These are phyloP conservation scores for Glonium stellatum DNA, from an alignment of 495 filamentous ascomycete species.

Conservation along the genomic window DNA sequence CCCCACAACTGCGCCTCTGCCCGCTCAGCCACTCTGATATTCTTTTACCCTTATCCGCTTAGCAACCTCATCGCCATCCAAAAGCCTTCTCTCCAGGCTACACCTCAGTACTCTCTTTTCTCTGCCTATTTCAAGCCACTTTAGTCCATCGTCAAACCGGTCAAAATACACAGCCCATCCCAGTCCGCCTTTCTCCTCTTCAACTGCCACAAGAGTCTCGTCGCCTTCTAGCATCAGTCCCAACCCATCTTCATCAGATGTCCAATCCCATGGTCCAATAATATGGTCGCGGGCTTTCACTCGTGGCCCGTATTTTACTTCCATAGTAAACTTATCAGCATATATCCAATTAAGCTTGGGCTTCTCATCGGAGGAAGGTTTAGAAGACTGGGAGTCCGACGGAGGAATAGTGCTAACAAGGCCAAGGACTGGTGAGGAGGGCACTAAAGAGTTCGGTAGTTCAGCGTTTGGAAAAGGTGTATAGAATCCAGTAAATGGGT, in stretches of 20 bases:
- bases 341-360: constrained; percentile 60
- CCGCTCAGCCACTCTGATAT: no score
- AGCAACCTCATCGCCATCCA: not conserved
- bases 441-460: constrained; percentile 36
- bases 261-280: constrained; percentile 59
- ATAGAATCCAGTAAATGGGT: constrained; percentile 56
- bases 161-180: constrained; percentile 56
- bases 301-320: constrained; percentile 58
- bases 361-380: constrained; percentile 26
- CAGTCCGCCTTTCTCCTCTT: constrained; percentile 41
- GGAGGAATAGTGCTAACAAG: constrained; percentile 45
- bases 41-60: no score
- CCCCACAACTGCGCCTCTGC: no score
- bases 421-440: constrained; percentile 33
- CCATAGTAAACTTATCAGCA: constrained; percentile 49
- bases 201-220: constrained; percentile 49
- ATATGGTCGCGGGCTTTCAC: constrained; percentile 50
- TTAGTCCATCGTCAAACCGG: constrained; percentile 43
- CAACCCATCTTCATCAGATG: constrained; percentile 45
- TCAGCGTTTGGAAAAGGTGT: constrained; percentile 52
- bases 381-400: constrained; percentile 6
- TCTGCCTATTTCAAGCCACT: constrained; percentile 4
- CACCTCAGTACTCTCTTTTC: constrained; percentile 21
- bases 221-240: constrained; percentile 43
- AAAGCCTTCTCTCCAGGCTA: constrained; percentile 19